phyloP scores from a whole-genome alignment of 1,284 basidiomycete genomes.

The Puccinia novopanici region DNA sequence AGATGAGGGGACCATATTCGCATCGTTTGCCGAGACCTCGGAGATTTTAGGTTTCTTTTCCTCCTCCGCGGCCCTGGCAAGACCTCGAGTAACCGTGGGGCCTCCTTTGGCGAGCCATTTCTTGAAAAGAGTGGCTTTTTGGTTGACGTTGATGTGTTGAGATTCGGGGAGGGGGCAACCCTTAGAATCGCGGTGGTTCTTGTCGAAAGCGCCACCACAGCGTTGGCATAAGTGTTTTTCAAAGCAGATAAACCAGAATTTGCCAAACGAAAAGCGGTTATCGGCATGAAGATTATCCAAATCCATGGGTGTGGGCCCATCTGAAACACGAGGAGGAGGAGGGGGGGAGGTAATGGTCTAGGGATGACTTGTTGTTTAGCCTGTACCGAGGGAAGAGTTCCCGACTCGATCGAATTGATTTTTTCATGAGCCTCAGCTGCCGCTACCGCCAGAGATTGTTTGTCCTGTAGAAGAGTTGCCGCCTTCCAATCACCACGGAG shows the following conservation, averaged over 20 bases:
- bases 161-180: too few relatives aligned
- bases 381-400: neutral
- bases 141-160: too few relatives aligned
- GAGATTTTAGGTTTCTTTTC: too few relatives aligned
- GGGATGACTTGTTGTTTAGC: too few relatives aligned
- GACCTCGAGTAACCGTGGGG: too few relatives aligned
- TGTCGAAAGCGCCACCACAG: too few relatives aligned
- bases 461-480: neutral
- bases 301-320: neutral
- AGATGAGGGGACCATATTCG: too few relatives aligned
- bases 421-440: conserved; percentile 1
- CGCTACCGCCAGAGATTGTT: neutral
- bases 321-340: neutral
- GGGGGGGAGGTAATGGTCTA: neutral
- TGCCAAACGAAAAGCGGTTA: neutral
- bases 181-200: too few relatives aligned
- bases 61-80: too few relatives aligned
- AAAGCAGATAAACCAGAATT: neutral
- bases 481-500: neutral
- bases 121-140: neutral
- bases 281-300: neutral
- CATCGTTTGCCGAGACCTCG: too few relatives aligned
- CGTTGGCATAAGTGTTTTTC: neutral
- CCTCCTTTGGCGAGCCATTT: too few relatives aligned
- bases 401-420: neutral